phyloP scores from a whole-genome alignment of 2,329 filamentous ascomycete genomes.

The Coniochaeta sp. region DNA sequence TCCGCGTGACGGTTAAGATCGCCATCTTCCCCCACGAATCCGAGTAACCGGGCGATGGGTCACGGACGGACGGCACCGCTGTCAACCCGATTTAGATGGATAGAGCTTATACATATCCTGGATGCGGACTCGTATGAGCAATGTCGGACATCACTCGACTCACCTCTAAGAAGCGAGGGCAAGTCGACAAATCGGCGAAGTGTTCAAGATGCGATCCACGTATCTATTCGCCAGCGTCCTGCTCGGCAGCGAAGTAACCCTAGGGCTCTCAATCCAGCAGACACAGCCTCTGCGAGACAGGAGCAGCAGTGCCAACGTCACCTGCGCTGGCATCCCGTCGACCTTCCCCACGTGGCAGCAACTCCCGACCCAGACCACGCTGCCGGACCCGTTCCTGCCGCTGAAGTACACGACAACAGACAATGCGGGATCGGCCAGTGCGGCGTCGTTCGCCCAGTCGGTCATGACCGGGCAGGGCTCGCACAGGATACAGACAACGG shows the following conservation, averaged over 20 bases:
- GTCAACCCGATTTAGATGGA: background rate
- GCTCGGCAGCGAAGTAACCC: background rate
- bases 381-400: constrained; percentile 37
- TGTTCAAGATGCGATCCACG: background rate
- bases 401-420: constrained; percentile 27
- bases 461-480: constrained; percentile 30
- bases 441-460: constrained; percentile 20
- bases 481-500: constrained; percentile 32
- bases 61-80: background rate
- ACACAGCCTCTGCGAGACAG: background rate
- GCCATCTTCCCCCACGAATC: background rate
- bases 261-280: background rate
- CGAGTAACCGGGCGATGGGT: background rate
- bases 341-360: constrained; percentile 26
- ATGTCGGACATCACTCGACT: background rate
- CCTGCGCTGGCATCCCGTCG: constrained; percentile 18
- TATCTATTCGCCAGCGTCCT: background rate
- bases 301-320: background rate
- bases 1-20: background rate
- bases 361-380: constrained; percentile 25
- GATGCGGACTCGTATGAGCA: background rate
- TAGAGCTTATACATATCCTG: background rate
- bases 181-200: background rate
- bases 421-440: constrained; percentile 21
- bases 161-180: background rate